Percentiles rank a stretch among this genome's conserved stretches.
phyloP scores from a whole-genome alignment of 2,329 filamentous ascomycete genomes.

The Penicillium janthinellum region DNA sequence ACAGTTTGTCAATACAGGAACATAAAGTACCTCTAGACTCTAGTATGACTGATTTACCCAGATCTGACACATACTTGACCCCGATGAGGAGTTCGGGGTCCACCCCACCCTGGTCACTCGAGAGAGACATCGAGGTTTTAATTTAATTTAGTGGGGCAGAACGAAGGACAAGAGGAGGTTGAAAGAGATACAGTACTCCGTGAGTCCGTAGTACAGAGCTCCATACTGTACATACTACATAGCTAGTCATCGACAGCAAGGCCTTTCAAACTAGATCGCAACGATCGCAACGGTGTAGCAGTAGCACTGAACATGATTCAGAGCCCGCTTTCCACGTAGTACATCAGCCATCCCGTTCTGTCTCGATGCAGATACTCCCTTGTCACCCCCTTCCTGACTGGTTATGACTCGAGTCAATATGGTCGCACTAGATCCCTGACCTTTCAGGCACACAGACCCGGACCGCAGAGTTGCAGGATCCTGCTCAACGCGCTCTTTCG shows the following conservation, averaged over 20 bases:
- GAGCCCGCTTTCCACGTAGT: background rate
- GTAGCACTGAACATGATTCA: constrained; percentile 4
- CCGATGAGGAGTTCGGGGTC: constrained; percentile 27
- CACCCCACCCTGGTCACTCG: constrained; percentile 11
- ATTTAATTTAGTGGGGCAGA: constrained; percentile 4
- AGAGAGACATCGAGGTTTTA: constrained; percentile 9
- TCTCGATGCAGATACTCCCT: constrained; percentile 10
- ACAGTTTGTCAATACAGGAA: background rate
- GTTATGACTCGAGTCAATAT: background rate
- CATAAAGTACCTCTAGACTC: background rate
- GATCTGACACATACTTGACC: constrained; percentile 22
- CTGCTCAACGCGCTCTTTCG: background rate
- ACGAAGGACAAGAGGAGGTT: background rate
- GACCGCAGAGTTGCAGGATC: background rate
- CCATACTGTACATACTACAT: background rate
- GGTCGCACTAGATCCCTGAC: constrained; percentile 10
- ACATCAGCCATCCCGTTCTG: constrained; percentile 6
- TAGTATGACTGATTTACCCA: constrained; percentile 5
- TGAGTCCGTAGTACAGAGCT: background rate
- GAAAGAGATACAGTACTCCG: background rate
- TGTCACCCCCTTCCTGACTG: background rate
- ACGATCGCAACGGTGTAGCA: background rate
- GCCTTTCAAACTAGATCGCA: background rate
- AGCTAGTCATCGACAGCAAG: background rate
- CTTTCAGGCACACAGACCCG: constrained; percentile 10